Conservation (phyloP, 2,329 filamentous ascomycete genomes). For the Mycosphaerella arachidis region DNA sequence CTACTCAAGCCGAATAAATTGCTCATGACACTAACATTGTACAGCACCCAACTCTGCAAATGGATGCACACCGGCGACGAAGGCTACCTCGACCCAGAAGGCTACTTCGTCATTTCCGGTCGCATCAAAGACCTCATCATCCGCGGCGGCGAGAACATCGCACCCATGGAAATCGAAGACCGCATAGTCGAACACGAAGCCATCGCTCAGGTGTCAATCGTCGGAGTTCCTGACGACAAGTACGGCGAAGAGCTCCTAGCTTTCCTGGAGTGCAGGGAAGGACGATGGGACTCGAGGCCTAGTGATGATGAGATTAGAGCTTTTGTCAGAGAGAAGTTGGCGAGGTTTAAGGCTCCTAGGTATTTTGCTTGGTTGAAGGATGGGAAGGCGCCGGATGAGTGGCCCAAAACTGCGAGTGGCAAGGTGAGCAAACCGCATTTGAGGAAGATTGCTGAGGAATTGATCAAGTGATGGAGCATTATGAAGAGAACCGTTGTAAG, state of each 20-base stretch:
- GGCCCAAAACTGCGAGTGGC: slow-evolving; percentile 26
- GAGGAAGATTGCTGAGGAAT: slow-evolving; percentile 2
- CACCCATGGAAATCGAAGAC: slow-evolving; percentile 30
- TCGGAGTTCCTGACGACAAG: slow-evolving; percentile 25
- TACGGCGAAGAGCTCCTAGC: slow-evolving; percentile 28
- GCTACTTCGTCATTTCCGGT: slow-evolving; percentile 37
- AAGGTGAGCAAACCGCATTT: slow-evolving; percentile 14
- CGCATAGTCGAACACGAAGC: slow-evolving; percentile 23
- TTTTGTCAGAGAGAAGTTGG: slow-evolving; percentile 22
- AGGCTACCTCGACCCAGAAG: slow-evolving; percentile 44
- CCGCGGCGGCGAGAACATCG: slow-evolving; percentile 64
- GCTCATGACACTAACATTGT: neutral
- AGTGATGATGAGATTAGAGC: slow-evolving; percentile 19
- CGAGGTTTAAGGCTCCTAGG: slow-evolving; percentile 25
- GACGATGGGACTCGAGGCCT: slow-evolving; percentile 6
- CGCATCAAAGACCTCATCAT: slow-evolving; percentile 33
- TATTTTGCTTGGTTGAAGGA: slow-evolving; percentile 25
- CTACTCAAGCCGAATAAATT: neutral
- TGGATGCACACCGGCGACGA: slow-evolving; percentile 65
- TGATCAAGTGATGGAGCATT: neutral
- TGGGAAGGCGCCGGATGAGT: slow-evolving; percentile 20
- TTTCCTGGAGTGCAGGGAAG: slow-evolving; percentile 32
- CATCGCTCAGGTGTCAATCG: slow-evolving; percentile 24
- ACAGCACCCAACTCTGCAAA: slow-evolving; percentile 34
- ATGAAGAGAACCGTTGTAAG: neutral